phyloP scores from a whole-genome alignment of 2,329 filamentous ascomycete genomes.

The Malbranchea cinnamomea region DNA sequence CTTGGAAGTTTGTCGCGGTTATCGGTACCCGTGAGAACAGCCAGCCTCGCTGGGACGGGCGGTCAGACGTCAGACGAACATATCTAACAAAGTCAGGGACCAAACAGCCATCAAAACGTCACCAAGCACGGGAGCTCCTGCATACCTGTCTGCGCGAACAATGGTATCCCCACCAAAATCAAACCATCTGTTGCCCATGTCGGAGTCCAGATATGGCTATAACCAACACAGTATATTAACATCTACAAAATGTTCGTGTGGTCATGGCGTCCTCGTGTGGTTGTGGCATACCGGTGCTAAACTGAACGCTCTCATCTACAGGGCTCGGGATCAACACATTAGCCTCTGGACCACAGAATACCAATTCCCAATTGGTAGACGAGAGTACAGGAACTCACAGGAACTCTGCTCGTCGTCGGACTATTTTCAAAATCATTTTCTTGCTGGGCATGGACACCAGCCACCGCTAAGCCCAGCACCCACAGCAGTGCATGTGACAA shows the following conservation, averaged over 20 bases:
- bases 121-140: background rate
- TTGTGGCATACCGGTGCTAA: constrained; percentile 55
- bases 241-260: constrained; percentile 5
- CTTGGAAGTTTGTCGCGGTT: constrained; percentile 96
- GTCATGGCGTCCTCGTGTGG: constrained; percentile 1
- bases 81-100: constrained; percentile 44
- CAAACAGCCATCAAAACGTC: constrained; percentile 1
- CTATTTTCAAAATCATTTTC: constrained; percentile 32
- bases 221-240: constrained; percentile 1
- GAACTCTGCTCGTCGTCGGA: constrained; percentile 48
- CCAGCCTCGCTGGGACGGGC: constrained; percentile 82
- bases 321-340: constrained; percentile 6
- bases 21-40: constrained; percentile 86
- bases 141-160: constrained; percentile 50
- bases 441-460: constrained; percentile 13
- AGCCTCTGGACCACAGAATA: constrained; percentile 5
- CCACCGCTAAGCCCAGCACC: constrained; percentile 19
- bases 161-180: constrained; percentile 96
- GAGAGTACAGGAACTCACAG: constrained; percentile 36
- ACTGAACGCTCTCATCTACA: constrained; percentile 73
- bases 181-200: constrained; percentile 97
- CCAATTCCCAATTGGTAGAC: constrained; percentile 6
- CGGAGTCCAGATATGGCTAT: constrained; percentile 91
- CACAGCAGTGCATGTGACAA: constrained; percentile 15
- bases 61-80: constrained; percentile 81